Base-by-base conservation (phyloP, 2,329 filamentous ascomycete species). In the Alternaria triticimaculans region DNA sequence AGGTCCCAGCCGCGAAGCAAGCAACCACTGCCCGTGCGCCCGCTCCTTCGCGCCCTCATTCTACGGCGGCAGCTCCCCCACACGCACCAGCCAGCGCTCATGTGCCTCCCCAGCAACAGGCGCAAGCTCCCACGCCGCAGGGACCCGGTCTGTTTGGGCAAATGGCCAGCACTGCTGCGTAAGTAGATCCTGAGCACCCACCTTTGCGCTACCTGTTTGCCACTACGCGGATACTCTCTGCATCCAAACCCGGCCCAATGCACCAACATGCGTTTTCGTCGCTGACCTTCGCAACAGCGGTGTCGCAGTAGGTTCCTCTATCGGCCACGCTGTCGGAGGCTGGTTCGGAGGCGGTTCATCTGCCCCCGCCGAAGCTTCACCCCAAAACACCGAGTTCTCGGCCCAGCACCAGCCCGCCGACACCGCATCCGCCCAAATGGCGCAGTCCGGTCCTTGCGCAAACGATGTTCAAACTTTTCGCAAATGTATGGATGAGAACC, bases 81-180 rank as follows among this genome's bases (percentile, higher is more conserved):
- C 60, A 58, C 49, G 49, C 49, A 26, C 48, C 55, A 49, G 46
- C 60, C 30, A 50, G 85, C 50, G 80, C 84, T 60, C 84, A 86
- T 70, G 81, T 83, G 59, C 78, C 84, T 57, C 82, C 87, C 59
- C 87, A 88, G 59, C 77, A 80, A 30, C 77, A 78, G 26, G 71
- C 73, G 14, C 72, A 75, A 54, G 74, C 73, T n/a, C 78, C 78
- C 54, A 81, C 83, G 65, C 84, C 84, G 58, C 86, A 90, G 70
- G 92, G 94, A 26, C 90, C 93, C 6, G 95, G 96, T 68, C 87
- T 99, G 11, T 93, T 99, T 73, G 95, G 93, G 63, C 93, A 98
- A 87, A 97, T 99, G 92, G 96, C 96, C 71, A 94, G 90, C 79
- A 99, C 96, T 62, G 96, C 96, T 81, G 96, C 96, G 95, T 98